A percentile compares a stretch with the other conserved stretches of the same genome.
Conservation (phyloP, 176 grass and related monocot species). For the Elymus sibiricus region DNA sequence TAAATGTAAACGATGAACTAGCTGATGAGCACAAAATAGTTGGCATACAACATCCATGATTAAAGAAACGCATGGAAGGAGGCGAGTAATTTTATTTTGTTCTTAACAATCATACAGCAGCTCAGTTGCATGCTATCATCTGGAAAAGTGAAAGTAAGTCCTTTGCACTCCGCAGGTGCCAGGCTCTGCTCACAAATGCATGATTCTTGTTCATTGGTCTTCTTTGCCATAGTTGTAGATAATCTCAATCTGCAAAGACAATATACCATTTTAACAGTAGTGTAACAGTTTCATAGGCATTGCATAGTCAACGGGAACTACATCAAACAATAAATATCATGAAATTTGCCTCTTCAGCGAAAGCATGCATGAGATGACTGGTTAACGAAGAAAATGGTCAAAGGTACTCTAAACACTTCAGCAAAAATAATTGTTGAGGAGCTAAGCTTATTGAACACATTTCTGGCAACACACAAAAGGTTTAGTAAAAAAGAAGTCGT, state of each 20-base stretch:
- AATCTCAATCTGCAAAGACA: constrained; percentile 77
- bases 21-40: background rate
- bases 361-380: background rate
- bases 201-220: constrained; percentile 26
- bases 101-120: constrained; percentile 36
- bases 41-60: constrained; percentile 14
- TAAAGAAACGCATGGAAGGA: background rate
- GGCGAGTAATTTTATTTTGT: constrained; percentile 33
- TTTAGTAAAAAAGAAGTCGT: background rate
- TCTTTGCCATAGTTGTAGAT: constrained; percentile 91
- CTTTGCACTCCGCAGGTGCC: constrained; percentile 14
- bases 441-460: background rate
- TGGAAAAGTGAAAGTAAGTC: constrained; percentile 20
- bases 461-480: background rate
- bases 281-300: background rate
- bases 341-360: background rate
- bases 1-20: background rate
- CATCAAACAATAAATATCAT: background rate
- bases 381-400: background rate
- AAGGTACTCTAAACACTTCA: background rate
- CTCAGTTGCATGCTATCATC: constrained; percentile 21
- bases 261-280: background rate
- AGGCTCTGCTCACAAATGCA: constrained; percentile 27
- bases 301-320: background rate
- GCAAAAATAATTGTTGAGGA: background rate